Evolutionary conservation across 768 basidiomycete species (phyloP).

Genomic region (Pleurotus pulmonarius): DNA sequence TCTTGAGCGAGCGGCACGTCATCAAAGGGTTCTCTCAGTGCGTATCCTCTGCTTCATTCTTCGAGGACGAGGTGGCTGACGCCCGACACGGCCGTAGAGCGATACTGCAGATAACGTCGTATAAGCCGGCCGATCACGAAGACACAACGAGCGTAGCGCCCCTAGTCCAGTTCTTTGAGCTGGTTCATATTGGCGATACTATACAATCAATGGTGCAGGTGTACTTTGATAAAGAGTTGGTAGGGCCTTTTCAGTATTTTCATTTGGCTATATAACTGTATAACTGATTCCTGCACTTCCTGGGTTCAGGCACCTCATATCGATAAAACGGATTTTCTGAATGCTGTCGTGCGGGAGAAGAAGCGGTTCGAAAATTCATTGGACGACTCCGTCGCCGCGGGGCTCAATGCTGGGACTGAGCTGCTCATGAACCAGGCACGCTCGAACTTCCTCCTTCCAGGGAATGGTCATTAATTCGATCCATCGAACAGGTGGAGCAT

Average conservation of each 20-base stretch:
- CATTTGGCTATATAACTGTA: background rate
- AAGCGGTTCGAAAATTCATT: conserved; percentile 91
- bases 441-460: background rate
- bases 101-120: conserved; percentile 83
- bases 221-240: conserved; percentile 96
- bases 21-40: conserved; percentile 74
- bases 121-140: conserved; percentile 84
- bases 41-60: conserved; percentile 14
- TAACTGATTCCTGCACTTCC: background rate
- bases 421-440: conserved; percentile 90
- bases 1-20: conserved; percentile 76
- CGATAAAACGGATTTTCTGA: conserved; percentile 90
- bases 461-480: background rate
- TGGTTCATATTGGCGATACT: conserved; percentile 95
- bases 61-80: conserved; percentile 4
- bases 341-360: conserved; percentile 91
- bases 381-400: conserved; percentile 91
- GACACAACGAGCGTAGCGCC: conserved; percentile 85
- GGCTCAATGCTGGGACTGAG: conserved; percentile 93
- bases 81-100: conserved; percentile 47
- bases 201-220: conserved; percentile 98
- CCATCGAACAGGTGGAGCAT: conserved; percentile 77
- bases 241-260: conserved; percentile 28
- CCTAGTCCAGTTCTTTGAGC: conserved; percentile 92
- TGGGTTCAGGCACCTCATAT: conserved; percentile 71